These are phyloP conservation scores for Allium sativum DNA, from an alignment of 106 monocot species.

Conservation along the genomic window DNA sequence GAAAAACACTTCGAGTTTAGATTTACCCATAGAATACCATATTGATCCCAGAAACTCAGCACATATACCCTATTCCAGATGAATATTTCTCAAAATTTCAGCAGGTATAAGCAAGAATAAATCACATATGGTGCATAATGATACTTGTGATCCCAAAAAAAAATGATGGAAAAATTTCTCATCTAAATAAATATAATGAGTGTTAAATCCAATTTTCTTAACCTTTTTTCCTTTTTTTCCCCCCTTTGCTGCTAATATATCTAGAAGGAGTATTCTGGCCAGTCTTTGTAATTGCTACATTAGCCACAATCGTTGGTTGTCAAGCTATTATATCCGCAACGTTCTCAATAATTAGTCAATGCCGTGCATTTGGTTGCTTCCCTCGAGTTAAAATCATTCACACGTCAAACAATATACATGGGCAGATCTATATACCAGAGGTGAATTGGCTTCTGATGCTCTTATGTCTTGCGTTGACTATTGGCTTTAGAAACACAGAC, in stretches of 20 bases:
- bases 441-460: constrained; percentile 78
- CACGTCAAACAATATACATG: constrained; percentile 62
- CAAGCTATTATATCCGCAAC: constrained; percentile 84
- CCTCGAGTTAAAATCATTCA: constrained; percentile 81
- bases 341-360: constrained; percentile 78
- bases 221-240: background rate
- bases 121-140: no score
- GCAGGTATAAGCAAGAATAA: no score
- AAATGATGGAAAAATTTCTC: background rate
- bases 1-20: no score
- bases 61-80: no score
- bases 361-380: constrained; percentile 63
- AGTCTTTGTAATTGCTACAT: constrained; percentile 60
- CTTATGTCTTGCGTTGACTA: constrained; percentile 46
- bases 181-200: background rate
- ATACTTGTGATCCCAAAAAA: background rate
- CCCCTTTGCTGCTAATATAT: background rate
- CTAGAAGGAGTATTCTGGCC: constrained; percentile 73
- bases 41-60: no score
- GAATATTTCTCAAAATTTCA: no score
- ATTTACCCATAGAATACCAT: no score
- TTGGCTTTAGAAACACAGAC: constrained; percentile 54
- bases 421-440: constrained; percentile 93
- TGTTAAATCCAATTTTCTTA: background rate
- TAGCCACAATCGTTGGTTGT: constrained; percentile 59